phyloP scores from a whole-genome alignment of 768 basidiomycete species.

The Tylopilus felleus region DNA sequence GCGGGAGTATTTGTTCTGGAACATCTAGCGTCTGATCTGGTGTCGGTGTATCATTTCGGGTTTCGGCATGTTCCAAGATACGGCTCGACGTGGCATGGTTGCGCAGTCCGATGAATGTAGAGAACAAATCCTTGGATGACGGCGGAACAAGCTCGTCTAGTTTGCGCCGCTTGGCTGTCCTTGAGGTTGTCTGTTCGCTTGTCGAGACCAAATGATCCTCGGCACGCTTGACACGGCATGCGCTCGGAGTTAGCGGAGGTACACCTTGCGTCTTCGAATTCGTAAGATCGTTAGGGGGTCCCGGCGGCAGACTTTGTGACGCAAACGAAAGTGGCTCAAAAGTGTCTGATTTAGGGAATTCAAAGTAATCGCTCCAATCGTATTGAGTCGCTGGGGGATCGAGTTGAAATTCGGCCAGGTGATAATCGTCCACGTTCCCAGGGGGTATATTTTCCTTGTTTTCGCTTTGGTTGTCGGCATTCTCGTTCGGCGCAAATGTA shows the following conservation, averaged over 20 bases:
- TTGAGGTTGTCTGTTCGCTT: neutral
- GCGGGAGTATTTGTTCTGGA: conserved; percentile 18
- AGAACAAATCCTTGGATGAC: conserved; percentile 27
- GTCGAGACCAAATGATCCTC: neutral
- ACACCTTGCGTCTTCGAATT: conserved; percentile 1
- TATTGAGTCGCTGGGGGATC: conserved; percentile 2
- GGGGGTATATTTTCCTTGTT: conserved; percentile 20
- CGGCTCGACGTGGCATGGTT: conserved; percentile 11
- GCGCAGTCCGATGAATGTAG: conserved; percentile 25
- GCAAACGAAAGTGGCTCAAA: conserved; percentile 27
- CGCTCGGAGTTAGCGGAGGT: conserved; percentile 5
- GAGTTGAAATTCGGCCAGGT: neutral
- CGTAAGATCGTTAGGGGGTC: conserved; percentile 1
- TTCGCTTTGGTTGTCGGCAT: conserved; percentile 5
- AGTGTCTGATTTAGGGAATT: conserved; percentile 20
- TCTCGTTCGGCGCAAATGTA: conserved; percentile 11
- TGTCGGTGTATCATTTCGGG: conserved; percentile 9
- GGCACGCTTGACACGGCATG: neutral
- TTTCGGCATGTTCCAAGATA: conserved; percentile 9
- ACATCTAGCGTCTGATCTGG: conserved; percentile 4
- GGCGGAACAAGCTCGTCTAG: conserved; percentile 22
- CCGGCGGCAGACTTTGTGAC: conserved; percentile 15
- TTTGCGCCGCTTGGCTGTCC: conserved; percentile 22
- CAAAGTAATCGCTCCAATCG: conserved; percentile 24
- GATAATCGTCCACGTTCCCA: neutral